Base-by-base conservation (phyloP, 2,329 filamentous ascomycete genomes). In the Knufia fluminis region DNA sequence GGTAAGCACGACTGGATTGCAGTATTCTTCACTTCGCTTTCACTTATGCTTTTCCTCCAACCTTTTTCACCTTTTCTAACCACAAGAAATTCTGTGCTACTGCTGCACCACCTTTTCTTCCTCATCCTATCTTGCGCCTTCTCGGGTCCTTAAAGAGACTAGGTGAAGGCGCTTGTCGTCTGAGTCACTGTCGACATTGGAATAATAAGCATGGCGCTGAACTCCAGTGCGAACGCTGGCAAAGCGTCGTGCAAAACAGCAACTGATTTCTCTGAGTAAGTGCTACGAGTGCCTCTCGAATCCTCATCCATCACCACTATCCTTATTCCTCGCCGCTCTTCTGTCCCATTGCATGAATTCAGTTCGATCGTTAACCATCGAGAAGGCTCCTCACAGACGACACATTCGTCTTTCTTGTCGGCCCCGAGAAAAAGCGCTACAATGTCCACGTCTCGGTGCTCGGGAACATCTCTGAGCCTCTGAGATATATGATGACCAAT, bases 241-340 rank as follows among this genome's bases (percentile, higher is more conserved):
- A 3, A 54, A 52, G 44, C 68, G 66, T 2, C 69, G 55, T 53
- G 68, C 68, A 45, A 61, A 61, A 3, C 69, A 61, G 52, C 65
- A 66, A 23, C 68, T 59, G 48, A 68, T 64, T 2, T 66, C 66
- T 23, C 33, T 8, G 33, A 36, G 33, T 36, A 70, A 61, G 14
- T 62, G 62, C 2, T 66, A 64, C 48, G 69, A 28, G 26, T 6
- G 6, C 6, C 6, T 12, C 66, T 35, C 68, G 57, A 54, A 66
- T 69, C 43, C 65, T 64, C 1, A 64, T 67, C 14, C 66, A 66
- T 48, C 69, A 70, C 51, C 68, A 64, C n/a, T n/a, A n/a, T n/a
- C n/a, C n/a, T n/a, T n/a, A n/a, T n/a, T n/a, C n/a, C n/a, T n/a
- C n/a, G n/a, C n/a, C n/a, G n/a, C n/a, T n/a, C n/a, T n/a, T n/a